Evolutionary conservation across 164 flowering plant genomes (phyloP).

Genomic region (Aristolochia contorta): DNA sequence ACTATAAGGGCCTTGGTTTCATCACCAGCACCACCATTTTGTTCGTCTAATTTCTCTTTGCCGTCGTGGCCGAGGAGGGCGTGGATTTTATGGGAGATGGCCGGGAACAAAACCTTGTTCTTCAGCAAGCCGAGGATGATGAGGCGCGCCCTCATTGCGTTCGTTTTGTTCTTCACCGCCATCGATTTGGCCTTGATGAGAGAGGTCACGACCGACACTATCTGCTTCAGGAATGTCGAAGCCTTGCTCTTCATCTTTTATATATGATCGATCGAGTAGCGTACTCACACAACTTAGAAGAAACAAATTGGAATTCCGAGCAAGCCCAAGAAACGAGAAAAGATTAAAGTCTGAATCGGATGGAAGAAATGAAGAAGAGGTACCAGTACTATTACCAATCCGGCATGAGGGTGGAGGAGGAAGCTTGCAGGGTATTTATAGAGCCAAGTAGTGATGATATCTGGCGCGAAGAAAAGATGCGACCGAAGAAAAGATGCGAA

Average conservation of each 20-base stretch:
- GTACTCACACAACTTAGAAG: too few species aligned
- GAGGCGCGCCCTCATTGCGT: conserved; percentile 37
- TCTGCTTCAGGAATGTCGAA: conserved; percentile 34
- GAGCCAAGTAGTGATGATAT: too few species aligned
- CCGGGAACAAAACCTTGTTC: conserved; percentile 33
- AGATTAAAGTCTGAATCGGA: not conserved
- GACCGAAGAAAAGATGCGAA: conserved; percentile 9
- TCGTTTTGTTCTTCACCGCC: conserved; percentile 39
- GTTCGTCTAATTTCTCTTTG: not conserved
- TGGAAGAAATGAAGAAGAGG: not conserved
- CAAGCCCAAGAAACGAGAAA: not conserved
- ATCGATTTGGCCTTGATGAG: conserved; percentile 37
- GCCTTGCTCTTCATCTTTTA: conserved; percentile 46
- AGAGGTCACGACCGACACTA: conserved; percentile 24
- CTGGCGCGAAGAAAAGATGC: conserved; percentile 1
- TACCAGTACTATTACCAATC: not conserved
- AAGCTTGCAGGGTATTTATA: conserved; percentile 13
- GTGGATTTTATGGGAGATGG: conserved; percentile 39
- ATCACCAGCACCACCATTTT: not conserved
- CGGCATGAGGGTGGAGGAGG: conserved; percentile 12
- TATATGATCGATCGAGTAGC: too few species aligned
- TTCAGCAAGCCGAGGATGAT: conserved; percentile 36
- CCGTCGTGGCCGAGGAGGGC: conserved; percentile 25
- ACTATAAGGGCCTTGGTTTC: conserved; percentile 25
- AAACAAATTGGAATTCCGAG: too few species aligned